Base-by-base conservation (phyloP, 768 basidiomycete genomes). In the Termitomyces sp. region DNA sequence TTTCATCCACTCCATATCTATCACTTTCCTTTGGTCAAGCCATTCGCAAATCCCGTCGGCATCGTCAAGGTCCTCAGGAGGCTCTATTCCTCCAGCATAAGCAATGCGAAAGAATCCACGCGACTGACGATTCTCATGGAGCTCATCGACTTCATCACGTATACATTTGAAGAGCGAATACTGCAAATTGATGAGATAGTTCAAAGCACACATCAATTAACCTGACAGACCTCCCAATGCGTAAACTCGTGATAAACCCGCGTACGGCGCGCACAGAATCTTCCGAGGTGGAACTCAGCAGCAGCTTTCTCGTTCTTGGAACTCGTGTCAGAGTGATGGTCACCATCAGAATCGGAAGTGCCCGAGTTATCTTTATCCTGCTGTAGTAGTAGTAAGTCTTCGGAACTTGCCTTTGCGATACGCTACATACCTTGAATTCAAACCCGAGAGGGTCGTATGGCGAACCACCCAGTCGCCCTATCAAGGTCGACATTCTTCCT, bases 1-100 rank as follows among this genome's bases (percentile, higher is more conserved):
- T 62, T 77, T 85, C 55, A 79, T 76, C 88, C 88, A 92, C 63
- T 88, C 84, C 56, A 72, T 72, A 17, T 85, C 80, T 56, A 92
- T 84, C 43, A 89, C 67, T 17, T 79, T 77, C 37, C 89, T 77
- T 58, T 83, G 70, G 58, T 91, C 90, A 10, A 94, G 76, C 89
- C 89, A 91, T 23, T 89, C 87, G 72, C 86, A 86, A 38, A 92
- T 75, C n/a, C 71, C 82, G 63, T 93, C 89, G n/a, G 86, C 87
- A 63, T 92, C 83, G 12, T 75, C 68, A 35, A 86, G 72, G 63
- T 92, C 84, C 41, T 82, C 69, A 0, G 91, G 91, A 19, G 87
- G 87, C 55, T 76, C 65, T 60, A 71, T 71, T 2, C 81, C 81
- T 28, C 77, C 78, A 9, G 73, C 69, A 62, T 77, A 83, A 7